phyloP scores from a whole-genome alignment of 352 stramenopile species.

The Blastocystis sp. region DNA sequence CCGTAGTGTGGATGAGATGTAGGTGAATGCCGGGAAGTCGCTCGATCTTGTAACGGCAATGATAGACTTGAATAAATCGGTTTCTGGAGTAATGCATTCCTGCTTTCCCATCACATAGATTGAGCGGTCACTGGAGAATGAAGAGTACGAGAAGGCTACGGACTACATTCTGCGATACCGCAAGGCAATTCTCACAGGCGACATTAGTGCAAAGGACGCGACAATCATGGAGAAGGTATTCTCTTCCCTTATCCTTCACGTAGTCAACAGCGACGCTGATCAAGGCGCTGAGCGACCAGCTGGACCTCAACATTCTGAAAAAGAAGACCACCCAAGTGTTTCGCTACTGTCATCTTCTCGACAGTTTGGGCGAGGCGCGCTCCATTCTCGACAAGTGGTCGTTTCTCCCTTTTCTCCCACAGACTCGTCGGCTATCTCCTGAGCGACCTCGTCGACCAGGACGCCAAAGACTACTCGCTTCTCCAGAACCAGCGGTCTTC shows the following conservation, averaged over 20 bases:
- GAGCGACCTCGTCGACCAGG: not conserved
- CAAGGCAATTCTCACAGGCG: slow-evolving; percentile 31
- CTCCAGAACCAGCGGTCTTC: slow-evolving; percentile 18
- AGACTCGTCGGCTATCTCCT: slow-evolving; percentile 12
- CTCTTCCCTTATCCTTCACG: no score
- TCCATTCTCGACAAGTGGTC: not conserved
- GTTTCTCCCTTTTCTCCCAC: not conserved
- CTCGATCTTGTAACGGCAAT: slow-evolving; percentile 46
- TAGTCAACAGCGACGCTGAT: slow-evolving; percentile 49
- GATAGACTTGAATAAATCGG: slow-evolving; percentile 44
- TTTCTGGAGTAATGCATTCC: not conserved
- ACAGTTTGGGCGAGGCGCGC: slow-evolving; percentile 28
- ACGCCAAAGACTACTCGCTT: not conserved
- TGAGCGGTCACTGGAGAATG: slow-evolving; percentile 16
- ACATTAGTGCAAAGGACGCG: slow-evolving; percentile 29
- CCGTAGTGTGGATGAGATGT: not conserved
- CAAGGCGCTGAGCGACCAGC: slow-evolving; percentile 1
- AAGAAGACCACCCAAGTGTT: slow-evolving; percentile 31
- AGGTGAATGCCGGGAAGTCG: slow-evolving; percentile 35
- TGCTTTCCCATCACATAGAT: not conserved
- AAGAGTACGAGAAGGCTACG: slow-evolving; percentile 52
- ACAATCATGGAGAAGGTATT: slow-evolving; percentile 47
- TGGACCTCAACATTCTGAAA: not conserved
- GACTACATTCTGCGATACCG: slow-evolving; percentile 53
- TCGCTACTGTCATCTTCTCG: slow-evolving; percentile 47